phyloP scores from a whole-genome alignment of 1,139 yeast species.

The Candida pseudoviswanathii region DNA sequence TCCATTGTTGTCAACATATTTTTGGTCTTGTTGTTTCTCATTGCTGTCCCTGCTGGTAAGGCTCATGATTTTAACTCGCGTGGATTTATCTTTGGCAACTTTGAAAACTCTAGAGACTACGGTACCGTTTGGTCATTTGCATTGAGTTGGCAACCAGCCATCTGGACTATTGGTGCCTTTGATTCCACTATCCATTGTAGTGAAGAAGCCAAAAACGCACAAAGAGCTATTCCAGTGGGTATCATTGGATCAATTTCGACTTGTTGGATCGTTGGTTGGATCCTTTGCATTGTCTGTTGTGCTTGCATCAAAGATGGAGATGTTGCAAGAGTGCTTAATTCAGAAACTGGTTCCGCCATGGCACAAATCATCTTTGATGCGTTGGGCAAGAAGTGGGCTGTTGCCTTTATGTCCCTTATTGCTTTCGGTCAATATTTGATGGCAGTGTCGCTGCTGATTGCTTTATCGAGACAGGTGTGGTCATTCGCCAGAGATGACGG shows the following conservation, averaged over 20 bases:
- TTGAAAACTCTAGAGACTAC: conserved; percentile 60
- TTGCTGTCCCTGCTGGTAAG: conserved; percentile 66
- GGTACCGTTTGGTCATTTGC: conserved; percentile 67
- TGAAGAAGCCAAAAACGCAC: conserved; percentile 71
- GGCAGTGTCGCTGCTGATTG: conserved; percentile 48
- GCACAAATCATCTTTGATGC: conserved; percentile 70
- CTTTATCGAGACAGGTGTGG: conserved; percentile 43
- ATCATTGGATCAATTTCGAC: conserved; percentile 49
- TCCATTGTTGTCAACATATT: conserved; percentile 60
- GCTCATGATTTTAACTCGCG: conserved; percentile 32
- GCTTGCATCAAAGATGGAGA: conserved; percentile 59
- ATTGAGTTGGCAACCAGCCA: conserved; percentile 64
- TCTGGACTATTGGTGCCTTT: conserved; percentile 69
- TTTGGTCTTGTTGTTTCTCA: conserved; percentile 58
- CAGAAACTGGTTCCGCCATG: conserved; percentile 55
- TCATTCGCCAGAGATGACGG: conserved; percentile 46
- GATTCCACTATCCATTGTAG: conserved; percentile 75
- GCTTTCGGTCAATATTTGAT: conserved; percentile 65
- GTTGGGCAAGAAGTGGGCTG: conserved; percentile 70
- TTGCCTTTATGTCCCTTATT: conserved; percentile 61
- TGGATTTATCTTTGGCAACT: conserved; percentile 54
- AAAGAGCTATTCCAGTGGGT: conserved; percentile 66
- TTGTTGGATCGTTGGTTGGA: conserved; percentile 65
- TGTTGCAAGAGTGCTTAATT: conserved; percentile 40
- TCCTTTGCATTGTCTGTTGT: conserved; percentile 53